phyloP scores from a whole-genome alignment of 2,329 filamentous ascomycete genomes.

The Escovopsis weberi region DNA sequence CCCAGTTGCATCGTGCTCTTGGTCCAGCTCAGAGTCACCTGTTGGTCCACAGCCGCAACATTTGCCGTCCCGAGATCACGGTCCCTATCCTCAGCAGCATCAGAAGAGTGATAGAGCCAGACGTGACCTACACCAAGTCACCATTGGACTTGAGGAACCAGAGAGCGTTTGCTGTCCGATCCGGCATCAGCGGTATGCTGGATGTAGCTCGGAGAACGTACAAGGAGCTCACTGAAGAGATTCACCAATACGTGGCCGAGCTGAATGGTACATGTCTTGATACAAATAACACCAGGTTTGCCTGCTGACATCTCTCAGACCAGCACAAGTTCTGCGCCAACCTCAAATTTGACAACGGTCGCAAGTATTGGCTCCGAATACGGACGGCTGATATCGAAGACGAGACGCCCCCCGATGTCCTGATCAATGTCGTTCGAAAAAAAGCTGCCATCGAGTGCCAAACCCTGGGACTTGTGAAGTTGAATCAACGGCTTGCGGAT shows the following conservation, averaged over 20 bases:
- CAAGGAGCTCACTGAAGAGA: slow-evolving; percentile 73
- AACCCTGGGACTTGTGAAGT: slow-evolving; percentile 69
- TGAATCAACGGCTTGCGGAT: slow-evolving; percentile 63
- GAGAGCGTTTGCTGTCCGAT: slow-evolving; percentile 76
- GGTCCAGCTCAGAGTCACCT: slow-evolving; percentile 47
- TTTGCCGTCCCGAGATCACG: slow-evolving; percentile 52
- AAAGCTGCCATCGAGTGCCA: slow-evolving; percentile 75
- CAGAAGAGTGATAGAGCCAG: slow-evolving; percentile 57
- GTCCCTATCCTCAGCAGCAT: slow-evolving; percentile 50
- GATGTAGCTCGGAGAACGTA: slow-evolving; percentile 83
- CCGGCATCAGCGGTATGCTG: slow-evolving; percentile 70
- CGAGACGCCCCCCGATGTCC: slow-evolving; percentile 44
- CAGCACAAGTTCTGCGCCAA: slow-evolving; percentile 43
- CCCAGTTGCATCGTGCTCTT: slow-evolving; percentile 53
- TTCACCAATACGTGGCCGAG: slow-evolving; percentile 53
- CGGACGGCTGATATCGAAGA: slow-evolving; percentile 46
- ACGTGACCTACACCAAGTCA: slow-evolving; percentile 62
- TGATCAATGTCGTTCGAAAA: slow-evolving; percentile 64
- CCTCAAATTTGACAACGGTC: slow-evolving; percentile 60
- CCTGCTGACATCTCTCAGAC: background rate
- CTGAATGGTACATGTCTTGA: slow-evolving; percentile 40
- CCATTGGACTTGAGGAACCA: slow-evolving; percentile 83
- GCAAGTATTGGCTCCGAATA: slow-evolving; percentile 69
- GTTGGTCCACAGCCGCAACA: slow-evolving; percentile 50
- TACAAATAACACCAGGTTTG: background rate